These are phyloP conservation scores for Tritrichomonas musculus DNA, from an alignment of 208 protist species.

Conservation along the genomic window DNA sequence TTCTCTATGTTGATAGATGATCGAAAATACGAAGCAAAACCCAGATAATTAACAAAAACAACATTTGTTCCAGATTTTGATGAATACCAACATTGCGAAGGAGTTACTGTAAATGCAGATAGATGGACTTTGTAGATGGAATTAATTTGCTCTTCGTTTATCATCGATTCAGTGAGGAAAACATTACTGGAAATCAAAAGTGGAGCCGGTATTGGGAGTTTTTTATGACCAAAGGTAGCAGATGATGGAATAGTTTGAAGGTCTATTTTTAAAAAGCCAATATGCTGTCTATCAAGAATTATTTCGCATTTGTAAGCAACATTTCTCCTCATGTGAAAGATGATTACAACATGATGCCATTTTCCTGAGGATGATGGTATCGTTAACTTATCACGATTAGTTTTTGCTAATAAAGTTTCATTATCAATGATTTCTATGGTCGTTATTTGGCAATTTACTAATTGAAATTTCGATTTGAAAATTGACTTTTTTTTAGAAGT, in stretches of 20 bases:
- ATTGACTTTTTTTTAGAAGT: no score
- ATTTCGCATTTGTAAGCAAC: neutral
- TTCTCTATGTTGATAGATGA: neutral
- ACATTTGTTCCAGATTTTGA: neutral
- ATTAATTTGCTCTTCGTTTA: neutral
- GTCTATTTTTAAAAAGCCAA: neutral
- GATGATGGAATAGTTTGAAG: neutral
- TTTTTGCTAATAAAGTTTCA: neutral
- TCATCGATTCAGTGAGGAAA: neutral
- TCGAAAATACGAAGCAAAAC: neutral
- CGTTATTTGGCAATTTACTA: neutral
- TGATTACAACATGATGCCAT: neutral
- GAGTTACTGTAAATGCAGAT: neutral
- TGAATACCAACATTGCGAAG: neutral
- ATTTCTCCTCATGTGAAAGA: neutral
- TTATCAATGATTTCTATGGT: neutral
- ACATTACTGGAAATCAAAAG: neutral
- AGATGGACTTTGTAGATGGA: neutral
- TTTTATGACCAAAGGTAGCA: neutral
- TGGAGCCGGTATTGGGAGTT: neutral
- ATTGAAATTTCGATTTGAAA: neutral
- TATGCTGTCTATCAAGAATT: neutral
- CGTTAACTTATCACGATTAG: neutral
- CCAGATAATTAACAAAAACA: neutral
- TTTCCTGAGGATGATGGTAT: neutral